These are phyloP conservation scores for Kwoniella dendrophila DNA, from an alignment of 768 basidiomycete species.

Conservation along the genomic window DNA sequence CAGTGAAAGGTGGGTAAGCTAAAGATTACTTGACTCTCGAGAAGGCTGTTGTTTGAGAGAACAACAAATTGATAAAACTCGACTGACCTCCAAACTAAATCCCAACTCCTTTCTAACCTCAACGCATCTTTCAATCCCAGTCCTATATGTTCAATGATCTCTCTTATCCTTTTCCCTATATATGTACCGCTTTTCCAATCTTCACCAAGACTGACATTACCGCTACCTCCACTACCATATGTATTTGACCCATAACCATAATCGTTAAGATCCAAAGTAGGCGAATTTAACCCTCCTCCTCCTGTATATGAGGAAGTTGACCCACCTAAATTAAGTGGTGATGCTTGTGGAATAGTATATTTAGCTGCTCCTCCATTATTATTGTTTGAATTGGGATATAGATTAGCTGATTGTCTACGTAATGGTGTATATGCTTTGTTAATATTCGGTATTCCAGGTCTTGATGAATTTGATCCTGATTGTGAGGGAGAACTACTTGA, in stretches of 20 bases:
- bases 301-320: background rate
- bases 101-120: conserved; percentile 43
- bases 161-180: background rate
- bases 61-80: background rate
- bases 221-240: no score
- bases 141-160: conserved; percentile 18
- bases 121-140: conserved; percentile 47
- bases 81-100: conserved; percentile 51
- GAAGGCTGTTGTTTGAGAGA: background rate
- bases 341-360: conserved; percentile 37
- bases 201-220: no score
- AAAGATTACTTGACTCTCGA: background rate
- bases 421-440: conserved; percentile 47
- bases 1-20: conserved; percentile 1
- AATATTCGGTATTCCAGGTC: background rate
- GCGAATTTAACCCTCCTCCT: background rate
- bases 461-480: background rate
- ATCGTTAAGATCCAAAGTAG: conserved; percentile 4
- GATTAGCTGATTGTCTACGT: conserved; percentile 33
- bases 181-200: conserved; percentile 2
- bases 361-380: conserved; percentile 12
- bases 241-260: background rate
- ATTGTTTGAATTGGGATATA: conserved; percentile 26
- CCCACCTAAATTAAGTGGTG: conserved; percentile 11
- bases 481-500: background rate